phyloP scores from a whole-genome alignment of 169 alveolate genomes.

The Pseudocohnilembus persalinus region DNA sequence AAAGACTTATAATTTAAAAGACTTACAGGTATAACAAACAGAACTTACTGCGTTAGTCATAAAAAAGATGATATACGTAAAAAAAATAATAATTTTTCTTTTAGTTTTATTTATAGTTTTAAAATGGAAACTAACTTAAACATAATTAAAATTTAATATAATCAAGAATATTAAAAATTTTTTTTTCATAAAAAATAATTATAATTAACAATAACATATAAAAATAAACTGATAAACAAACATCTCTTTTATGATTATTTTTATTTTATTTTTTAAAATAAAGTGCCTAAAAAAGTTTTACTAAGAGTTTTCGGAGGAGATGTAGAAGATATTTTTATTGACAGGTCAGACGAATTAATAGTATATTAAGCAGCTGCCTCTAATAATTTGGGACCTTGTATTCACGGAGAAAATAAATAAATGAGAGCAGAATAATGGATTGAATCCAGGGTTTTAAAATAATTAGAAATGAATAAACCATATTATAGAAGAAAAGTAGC shows the following conservation, averaged over 20 bases:
- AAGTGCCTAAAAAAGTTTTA: slow-evolving; percentile 29
- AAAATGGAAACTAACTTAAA: too few relatives aligned
- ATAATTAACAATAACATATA: not conserved
- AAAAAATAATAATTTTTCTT: too few relatives aligned
- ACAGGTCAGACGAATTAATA: slow-evolving; percentile 32
- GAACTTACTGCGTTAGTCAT: slow-evolving; percentile 24
- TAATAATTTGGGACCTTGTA: slow-evolving; percentile 29
- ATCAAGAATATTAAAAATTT: not conserved
- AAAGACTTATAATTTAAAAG: slow-evolving; percentile 23
- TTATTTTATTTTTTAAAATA: slow-evolving; percentile 6
- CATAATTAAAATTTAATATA: too few relatives aligned
- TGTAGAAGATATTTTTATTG: slow-evolving; percentile 36
- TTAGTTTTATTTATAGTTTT: too few relatives aligned
- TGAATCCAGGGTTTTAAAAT: slow-evolving; percentile 22
- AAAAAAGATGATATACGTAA: not conserved
- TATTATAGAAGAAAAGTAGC: slow-evolving; percentile 30
- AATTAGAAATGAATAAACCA: slow-evolving; percentile 32
- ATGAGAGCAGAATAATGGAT: slow-evolving; percentile 40
- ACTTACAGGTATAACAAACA: slow-evolving; percentile 45
- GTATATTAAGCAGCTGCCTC: slow-evolving; percentile 29
- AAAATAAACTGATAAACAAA: not conserved
- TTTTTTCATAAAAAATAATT: too few relatives aligned
- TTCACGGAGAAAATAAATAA: slow-evolving; percentile 29
- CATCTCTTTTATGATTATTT: not conserved
- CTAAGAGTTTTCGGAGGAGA: slow-evolving; percentile 46